Percentiles rank a stretch among this genome's conserved stretches.
Evolutionary conservation across 176 grass and related monocot genomes (phyloP).

Genomic region (Pontederia crassipes): DNA sequence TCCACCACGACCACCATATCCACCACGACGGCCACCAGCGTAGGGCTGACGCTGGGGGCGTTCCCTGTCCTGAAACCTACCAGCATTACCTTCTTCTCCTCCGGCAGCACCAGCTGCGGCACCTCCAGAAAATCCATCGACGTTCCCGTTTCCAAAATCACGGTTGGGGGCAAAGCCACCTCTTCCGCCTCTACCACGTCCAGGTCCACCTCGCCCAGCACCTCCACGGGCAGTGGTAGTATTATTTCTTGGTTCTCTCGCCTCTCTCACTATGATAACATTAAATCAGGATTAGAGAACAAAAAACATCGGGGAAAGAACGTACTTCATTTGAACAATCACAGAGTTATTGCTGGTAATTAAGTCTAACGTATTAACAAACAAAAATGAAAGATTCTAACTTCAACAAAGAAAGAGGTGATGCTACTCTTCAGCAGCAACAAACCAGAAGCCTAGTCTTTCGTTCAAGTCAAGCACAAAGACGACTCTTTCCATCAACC

Average conservation of each 20-base stretch:
- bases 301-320: too few species aligned
- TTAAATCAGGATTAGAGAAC: not conserved
- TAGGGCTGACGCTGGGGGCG: slow-evolving; percentile 37
- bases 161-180: slow-evolving; percentile 38
- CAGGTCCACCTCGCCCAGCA: slow-evolving; percentile 39
- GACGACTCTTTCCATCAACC: not conserved
- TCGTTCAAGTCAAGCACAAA: not conserved
- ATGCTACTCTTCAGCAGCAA: too few species aligned
- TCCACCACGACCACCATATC: slow-evolving; percentile 35
- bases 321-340: not conserved
- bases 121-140: slow-evolving; percentile 39
- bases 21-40: slow-evolving; percentile 29
- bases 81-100: slow-evolving; percentile 40
- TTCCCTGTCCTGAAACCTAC: slow-evolving; percentile 30
- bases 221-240: slow-evolving; percentile 43
- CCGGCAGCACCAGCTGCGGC: slow-evolving; percentile 3
- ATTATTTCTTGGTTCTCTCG: slow-evolving; percentile 29
- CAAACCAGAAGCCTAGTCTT: too few species aligned
- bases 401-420: too few species aligned
- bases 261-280: slow-evolving; percentile 13
- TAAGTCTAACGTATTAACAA: too few species aligned
- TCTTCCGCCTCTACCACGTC: slow-evolving; percentile 49
- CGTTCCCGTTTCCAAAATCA: slow-evolving; percentile 37
- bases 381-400: too few species aligned
- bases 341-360: not conserved